Percentiles rank a stretch among this genome's conserved stretches.
Conservation (phyloP, 2,329 filamentous ascomycete species). For the Amesomyces nigricolor region DNA sequence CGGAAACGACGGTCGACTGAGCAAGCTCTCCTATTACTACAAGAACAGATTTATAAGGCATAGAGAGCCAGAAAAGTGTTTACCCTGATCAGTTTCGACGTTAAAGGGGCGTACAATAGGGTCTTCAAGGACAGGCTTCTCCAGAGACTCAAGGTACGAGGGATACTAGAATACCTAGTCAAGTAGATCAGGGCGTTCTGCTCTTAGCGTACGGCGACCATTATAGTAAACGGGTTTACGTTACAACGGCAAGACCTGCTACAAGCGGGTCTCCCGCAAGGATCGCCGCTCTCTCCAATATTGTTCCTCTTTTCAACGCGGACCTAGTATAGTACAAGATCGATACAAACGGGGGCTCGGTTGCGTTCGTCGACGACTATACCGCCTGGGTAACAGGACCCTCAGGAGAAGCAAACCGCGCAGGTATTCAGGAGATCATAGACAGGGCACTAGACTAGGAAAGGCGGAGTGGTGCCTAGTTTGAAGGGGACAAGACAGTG, state of each 20-base stretch:
- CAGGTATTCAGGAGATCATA: too few species aligned
- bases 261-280: not conserved
- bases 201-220: conserved; percentile 7
- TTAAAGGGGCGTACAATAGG: conserved; percentile 8
- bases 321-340: too few species aligned
- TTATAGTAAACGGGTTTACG: conserved; percentile 4
- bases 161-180: conserved; percentile 6
- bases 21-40: too few species aligned
- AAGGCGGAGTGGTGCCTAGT: too few species aligned
- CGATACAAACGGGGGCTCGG: too few species aligned
- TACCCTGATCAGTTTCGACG: conserved; percentile 11
- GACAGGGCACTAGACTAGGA: too few species aligned
- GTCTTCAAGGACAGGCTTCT: not conserved
- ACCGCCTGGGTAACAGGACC: too few species aligned
- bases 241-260: not conserved
- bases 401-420: too few species aligned
- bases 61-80: not conserved
- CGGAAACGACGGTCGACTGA: too few species aligned
- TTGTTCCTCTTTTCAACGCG: not conserved
- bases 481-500: too few species aligned
- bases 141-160: not conserved
- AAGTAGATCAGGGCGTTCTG: conserved; percentile 9
- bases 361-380: too few species aligned
- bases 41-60: too few species aligned
- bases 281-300: not conserved